A percentile compares a stretch with the other conserved stretches of the same genome.
phyloP scores from a whole-genome alignment of 2,329 filamentous ascomycete genomes.

The Escovopsis weberi region DNA sequence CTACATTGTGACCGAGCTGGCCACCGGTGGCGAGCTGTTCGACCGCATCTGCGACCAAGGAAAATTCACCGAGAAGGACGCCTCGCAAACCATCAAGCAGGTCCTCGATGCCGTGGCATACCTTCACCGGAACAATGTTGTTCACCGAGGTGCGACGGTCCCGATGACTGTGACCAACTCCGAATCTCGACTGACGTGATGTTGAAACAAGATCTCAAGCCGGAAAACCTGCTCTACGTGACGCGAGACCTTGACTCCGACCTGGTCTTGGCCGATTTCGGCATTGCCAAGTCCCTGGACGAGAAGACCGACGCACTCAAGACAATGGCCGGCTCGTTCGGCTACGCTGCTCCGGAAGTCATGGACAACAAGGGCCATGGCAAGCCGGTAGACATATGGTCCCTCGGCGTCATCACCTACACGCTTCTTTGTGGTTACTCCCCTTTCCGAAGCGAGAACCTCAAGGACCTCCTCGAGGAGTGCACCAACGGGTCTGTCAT shows the following conservation, averaged over 20 bases:
- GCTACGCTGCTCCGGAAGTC: constrained; percentile 92
- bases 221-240: constrained; percentile 91
- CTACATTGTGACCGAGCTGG: constrained; percentile 95
- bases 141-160: constrained; percentile 61
- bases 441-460: constrained; percentile 88
- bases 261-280: constrained; percentile 90
- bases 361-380: constrained; percentile 97
- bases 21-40: constrained; percentile 91
- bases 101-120: constrained; percentile 89
- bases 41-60: constrained; percentile 97
- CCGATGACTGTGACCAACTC: background rate
- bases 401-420: constrained; percentile 95
- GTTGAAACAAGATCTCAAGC: constrained; percentile 64
- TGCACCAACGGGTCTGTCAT: constrained; percentile 72
- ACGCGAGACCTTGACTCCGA: constrained; percentile 60
- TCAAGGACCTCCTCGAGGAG: constrained; percentile 87
- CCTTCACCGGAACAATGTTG: constrained; percentile 85
- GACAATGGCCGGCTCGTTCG: constrained; percentile 97
- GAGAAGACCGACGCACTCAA: constrained; percentile 82
- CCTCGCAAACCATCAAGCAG: constrained; percentile 87
- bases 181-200: background rate
- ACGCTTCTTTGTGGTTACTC: constrained; percentile 96
- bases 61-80: constrained; percentile 97
- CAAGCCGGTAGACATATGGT: constrained; percentile 99
- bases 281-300: constrained; percentile 96